Percentiles rank a stretch among this genome's conserved stretches.
Conservation (phyloP, 1,284 basidiomycete genomes). For the Puccinia triticina region DNA sequence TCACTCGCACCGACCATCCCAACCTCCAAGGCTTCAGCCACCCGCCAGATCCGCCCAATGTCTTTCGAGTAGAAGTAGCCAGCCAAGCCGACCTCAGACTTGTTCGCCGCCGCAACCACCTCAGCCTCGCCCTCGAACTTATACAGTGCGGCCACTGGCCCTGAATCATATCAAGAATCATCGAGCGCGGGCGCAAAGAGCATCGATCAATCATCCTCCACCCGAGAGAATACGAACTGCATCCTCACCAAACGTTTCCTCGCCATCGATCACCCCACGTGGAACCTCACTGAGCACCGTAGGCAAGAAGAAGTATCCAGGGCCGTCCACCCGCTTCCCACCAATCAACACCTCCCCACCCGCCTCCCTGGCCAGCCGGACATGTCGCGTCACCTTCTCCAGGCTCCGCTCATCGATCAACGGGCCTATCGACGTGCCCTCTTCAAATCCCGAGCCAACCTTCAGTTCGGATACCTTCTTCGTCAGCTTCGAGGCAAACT, state of each 20-base stretch:
- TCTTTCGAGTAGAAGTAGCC: constrained; percentile 85
- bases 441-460: constrained; percentile 82
- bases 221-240: neutral
- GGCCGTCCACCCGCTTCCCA: constrained; percentile 69
- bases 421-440: constrained; percentile 77
- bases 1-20: constrained; percentile 81
- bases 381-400: constrained; percentile 83
- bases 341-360: constrained; percentile 88
- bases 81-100: constrained; percentile 81
- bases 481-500: constrained; percentile 79
- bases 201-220: constrained; percentile 55
- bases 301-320: constrained; percentile 76
- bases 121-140: constrained; percentile 92
- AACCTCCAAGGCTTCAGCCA: constrained; percentile 94
- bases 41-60: constrained; percentile 86
- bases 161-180: too few species aligned
- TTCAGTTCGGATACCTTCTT: constrained; percentile 86
- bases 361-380: constrained; percentile 77
- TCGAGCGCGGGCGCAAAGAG: constrained; percentile 51
- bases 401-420: constrained; percentile 84
- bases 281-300: constrained; percentile 90
- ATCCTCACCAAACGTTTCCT: constrained; percentile 79
- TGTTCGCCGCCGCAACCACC: constrained; percentile 82
- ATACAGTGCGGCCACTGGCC: constrained; percentile 63
- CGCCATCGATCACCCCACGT: constrained; percentile 65